Percentiles rank a stretch among this genome's conserved stretches.
phyloP scores from a whole-genome alignment of 768 basidiomycete species.

The Zangia roseola region DNA sequence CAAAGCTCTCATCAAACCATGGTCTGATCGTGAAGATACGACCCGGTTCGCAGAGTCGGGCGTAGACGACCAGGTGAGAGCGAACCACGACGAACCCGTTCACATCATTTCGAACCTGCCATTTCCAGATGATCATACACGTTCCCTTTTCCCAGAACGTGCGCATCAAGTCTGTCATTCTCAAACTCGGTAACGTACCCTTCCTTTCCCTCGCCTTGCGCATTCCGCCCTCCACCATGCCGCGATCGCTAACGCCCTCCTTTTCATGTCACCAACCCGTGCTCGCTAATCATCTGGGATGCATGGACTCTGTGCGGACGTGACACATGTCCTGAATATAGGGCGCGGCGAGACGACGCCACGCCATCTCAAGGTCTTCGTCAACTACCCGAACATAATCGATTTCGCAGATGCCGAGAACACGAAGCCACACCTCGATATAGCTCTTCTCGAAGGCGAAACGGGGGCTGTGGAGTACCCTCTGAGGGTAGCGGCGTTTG shows the following conservation, averaged over 20 bases:
- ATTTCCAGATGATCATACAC: conserved; percentile 69
- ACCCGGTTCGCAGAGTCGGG: conserved; percentile 68
- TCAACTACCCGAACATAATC: conserved; percentile 71
- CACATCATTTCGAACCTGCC: conserved; percentile 16
- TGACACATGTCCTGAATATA: conserved; percentile 22
- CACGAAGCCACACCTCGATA: conserved; percentile 67
- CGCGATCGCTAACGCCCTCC: conserved; percentile 9
- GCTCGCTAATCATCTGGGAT: conserved; percentile 2
- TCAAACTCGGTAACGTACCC: conserved; percentile 65
- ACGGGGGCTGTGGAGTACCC: conserved; percentile 73
- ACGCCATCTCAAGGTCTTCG: conserved; percentile 70
- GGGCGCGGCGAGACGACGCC: conserved; percentile 80
- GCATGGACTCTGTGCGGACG: neutral
- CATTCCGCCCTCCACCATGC: conserved; percentile 9
- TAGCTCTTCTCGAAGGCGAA: conserved; percentile 71
- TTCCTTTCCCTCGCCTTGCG: conserved; percentile 5
- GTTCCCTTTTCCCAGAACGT: conserved; percentile 81
- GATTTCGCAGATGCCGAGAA: conserved; percentile 75
- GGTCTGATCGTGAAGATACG: conserved; percentile 74
- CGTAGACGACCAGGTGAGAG: conserved; percentile 79
- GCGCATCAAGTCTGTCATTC: conserved; percentile 65
- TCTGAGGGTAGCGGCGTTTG: conserved; percentile 69
- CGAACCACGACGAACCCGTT: conserved; percentile 2
- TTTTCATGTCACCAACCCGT: conserved; percentile 4
- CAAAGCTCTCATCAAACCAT: conserved; percentile 73